Base-by-base conservation (phyloP, 83 land plant genomes). In the Isoetes engelmannii region DNA sequence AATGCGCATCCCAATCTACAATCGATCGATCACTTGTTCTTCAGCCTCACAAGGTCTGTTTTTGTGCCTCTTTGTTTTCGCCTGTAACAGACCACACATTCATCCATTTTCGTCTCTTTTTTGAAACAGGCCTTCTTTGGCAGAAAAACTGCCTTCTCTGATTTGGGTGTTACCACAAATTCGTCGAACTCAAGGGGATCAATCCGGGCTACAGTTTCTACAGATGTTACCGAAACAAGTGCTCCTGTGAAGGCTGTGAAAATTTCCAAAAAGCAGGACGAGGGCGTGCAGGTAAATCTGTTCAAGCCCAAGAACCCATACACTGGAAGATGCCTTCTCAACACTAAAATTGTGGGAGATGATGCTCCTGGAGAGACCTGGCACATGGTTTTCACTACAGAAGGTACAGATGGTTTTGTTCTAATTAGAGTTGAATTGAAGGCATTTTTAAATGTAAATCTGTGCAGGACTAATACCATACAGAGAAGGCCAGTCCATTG, bases 331-430 rank as follows among this genome's bases (percentile, higher is more conserved):
- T 84, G 87, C 68, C 83, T 90, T 45, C 84, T 91, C 48, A 91
- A 90, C 82, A 91, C 88, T 41, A 90, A 86, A 77, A 94, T 94
- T 74, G 93, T 95, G n/a, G 99, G 96, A 5, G 97, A 90, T 69
- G 92, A 90, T 81, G 99, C 99, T 6, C 96, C 99, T 20, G 99
- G 99, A 2, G 99, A 94, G 70, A 94, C 99, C 5, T 86, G 92
- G 90, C 99, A 94, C 82, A 94, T 94, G 93, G 97, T 90, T 68
- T 94, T 86, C 79, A 84, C 82, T 83, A 94, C 99, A 43, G 94
- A 92, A 69, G 96, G 96, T 83, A 13, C 28, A 66, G 47, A 17
- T 55, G 18, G n/a, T 4, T 44, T 15, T 13, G 47, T 48, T 8
- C 13, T 4, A 15, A 9, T 45, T 63, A 44, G 9, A 8, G 18